phyloP scores from a whole-genome alignment of 108 stramenopile species.

The Pseudonitzschia pungens region DNA sequence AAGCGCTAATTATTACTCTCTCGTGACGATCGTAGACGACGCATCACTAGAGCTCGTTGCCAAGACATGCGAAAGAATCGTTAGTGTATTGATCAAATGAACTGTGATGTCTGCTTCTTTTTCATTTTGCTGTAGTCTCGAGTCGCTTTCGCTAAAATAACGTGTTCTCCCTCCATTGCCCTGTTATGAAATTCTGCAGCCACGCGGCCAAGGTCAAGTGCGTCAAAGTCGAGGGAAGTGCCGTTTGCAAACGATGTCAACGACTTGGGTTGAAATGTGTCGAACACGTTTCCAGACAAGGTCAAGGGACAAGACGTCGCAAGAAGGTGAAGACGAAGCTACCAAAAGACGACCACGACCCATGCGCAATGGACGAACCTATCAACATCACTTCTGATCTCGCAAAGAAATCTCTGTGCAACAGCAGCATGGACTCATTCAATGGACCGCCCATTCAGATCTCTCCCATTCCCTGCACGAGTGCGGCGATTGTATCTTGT shows the following conservation, averaged over 20 bases:
- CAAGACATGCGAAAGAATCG: no score
- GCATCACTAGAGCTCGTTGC: no score
- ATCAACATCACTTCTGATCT: neutral
- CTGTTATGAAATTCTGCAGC: no score
- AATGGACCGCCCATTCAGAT: neutral
- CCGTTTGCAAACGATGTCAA: constrained; percentile 13
- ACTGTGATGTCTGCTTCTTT: no score
- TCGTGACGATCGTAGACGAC: neutral
- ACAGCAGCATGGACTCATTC: neutral
- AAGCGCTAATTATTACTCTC: neutral
- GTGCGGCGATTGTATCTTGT: neutral
- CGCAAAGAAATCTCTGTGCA: neutral
- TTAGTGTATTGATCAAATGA: no score
- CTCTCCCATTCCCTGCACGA: neutral
- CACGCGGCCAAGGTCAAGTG: constrained; percentile 26
- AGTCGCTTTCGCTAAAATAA: no score
- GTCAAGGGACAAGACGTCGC: constrained; percentile 16
- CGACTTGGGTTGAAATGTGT: constrained; percentile 13
- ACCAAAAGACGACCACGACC: neutral
- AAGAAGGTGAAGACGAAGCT: constrained; percentile 12
- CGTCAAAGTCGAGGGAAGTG: constrained; percentile 1
- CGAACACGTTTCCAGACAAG: constrained; percentile 20
- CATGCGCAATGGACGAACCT: constrained; percentile 6
- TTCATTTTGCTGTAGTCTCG: no score
- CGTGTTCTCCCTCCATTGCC: no score